Conservation (phyloP, 1,284 basidiomycete genomes). For the Papiliotrema terrestris region DNA sequence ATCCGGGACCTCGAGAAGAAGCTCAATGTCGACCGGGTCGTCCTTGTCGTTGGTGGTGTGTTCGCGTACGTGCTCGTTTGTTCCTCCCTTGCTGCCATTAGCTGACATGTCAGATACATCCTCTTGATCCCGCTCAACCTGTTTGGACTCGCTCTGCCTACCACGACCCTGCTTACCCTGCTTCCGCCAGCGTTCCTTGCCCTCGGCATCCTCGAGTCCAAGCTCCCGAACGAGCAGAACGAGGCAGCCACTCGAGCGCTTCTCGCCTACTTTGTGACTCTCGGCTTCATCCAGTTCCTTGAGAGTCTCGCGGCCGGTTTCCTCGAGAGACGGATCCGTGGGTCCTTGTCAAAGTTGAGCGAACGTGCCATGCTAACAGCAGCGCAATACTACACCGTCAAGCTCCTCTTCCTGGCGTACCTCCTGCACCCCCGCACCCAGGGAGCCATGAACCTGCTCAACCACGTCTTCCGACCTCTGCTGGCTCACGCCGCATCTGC, state of each 20-base stretch:
- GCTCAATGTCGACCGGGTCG: slow-evolving; percentile 34
- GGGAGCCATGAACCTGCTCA: slow-evolving; percentile 14
- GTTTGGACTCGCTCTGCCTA: slow-evolving; percentile 34
- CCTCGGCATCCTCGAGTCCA: slow-evolving; percentile 21
- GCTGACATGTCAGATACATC: slow-evolving; percentile 29
- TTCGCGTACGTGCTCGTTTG: slow-evolving; percentile 26
- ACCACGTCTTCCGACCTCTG: background rate
- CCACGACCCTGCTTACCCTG: slow-evolving; percentile 32
- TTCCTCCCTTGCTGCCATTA: background rate
- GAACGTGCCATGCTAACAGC: slow-evolving; percentile 2
- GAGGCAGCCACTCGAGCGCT: slow-evolving; percentile 28
- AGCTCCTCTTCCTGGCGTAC: slow-evolving; percentile 39
- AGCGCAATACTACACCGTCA: slow-evolving; percentile 44
- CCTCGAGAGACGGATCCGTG: slow-evolving; percentile 31
- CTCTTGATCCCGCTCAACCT: slow-evolving; percentile 41
- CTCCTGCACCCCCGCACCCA: slow-evolving; percentile 38
- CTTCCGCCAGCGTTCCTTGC: slow-evolving; percentile 32
- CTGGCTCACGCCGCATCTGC: background rate
- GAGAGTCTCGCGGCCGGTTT: slow-evolving; percentile 35
- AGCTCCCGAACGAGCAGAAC: slow-evolving; percentile 9
- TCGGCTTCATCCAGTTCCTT: slow-evolving; percentile 39
- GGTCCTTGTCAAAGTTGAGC: slow-evolving; percentile 6
- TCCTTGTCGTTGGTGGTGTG: slow-evolving; percentile 28
- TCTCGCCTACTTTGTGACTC: slow-evolving; percentile 39
- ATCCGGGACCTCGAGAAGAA: slow-evolving; percentile 29